Base-by-base conservation (phyloP, 371 early-diverging fungal species). In the Mucor sp. region DNA sequence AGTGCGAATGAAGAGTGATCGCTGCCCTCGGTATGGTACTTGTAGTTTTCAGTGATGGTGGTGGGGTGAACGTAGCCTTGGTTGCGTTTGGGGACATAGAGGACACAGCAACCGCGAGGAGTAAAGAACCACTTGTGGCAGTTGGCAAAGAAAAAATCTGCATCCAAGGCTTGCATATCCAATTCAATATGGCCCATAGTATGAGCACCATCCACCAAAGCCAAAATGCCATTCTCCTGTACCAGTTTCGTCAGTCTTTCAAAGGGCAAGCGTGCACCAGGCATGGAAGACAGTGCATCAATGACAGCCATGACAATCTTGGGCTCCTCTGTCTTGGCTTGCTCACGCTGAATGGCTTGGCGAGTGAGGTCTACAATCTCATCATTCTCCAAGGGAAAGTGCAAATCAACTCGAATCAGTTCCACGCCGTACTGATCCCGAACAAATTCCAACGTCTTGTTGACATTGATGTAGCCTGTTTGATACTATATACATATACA, bases 121-220 rank as follows among this genome's bases (percentile, higher is more conserved):
- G 81, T 72, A 61, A 76, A 91, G n/a, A 89, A 67, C 94, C 94
- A 93, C 76, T 93, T 93, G 72, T 93, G 93, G 33, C 82, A 79
- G 65, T 90, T 92, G 35, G 87, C 81, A 15, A 87, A 80, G 56
- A 89, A 90, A 67, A 86, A 93, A 70, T 93, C 94, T 1, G 91
- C 79, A 50, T 84, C 74, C 9, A 80, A 35, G 14, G 72, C 78
- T 4, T 67, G 63, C 25, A 93, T 61, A 61, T 90, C 70, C 14
- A 93, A 60, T 5, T 82, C 85, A 11, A 92, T 80, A 62, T 92
- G 91, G 25, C 92, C 81, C 35, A 67, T n/a, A 35, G 86, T 79
- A 68, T 93, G 92, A 0, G 92, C 93, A 47, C 87, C 93, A 74
- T 92, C 93, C 3, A 93, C 71, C 63, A 91, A 66, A 14, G 85